Base-by-base conservation (phyloP, 495 filamentous ascomycete species). In the Aspergillus nanangensis region DNA sequence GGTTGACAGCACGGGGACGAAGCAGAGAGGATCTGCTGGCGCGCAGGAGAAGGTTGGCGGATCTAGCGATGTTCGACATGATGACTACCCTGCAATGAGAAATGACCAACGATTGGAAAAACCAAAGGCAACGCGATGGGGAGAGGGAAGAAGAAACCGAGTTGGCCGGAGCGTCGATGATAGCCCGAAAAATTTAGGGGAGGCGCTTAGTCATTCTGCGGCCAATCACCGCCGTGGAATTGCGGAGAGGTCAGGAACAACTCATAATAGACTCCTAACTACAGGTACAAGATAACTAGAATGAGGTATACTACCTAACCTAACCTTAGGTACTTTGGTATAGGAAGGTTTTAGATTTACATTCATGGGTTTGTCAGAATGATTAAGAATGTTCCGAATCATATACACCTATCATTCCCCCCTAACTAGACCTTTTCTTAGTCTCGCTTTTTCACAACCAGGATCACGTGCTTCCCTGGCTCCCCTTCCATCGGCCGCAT, bases 31-130 rank as follows among this genome's bases (percentile, higher is more conserved):
- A 66, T 56, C 83, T 77, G 60, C 81, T 81, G 57, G 81, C 76
- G 70, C 83, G 81, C 61, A 88, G 59, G 54, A 89, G 76, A 52
- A 86, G 82, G 63, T 77, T 78, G 46, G 85, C 55, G 51, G 83
- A 77, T 70, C 84, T 75, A 45, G 80, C 69, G 49, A 84, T 72
- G 56, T 70, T 72, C 58, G 81, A 75, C 83, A 88, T 87, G 52
- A 70, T 82, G 70, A 53, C 44, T 55, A 48, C 55, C 55, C 57
- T 49, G 50, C 50, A 62, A 63, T 50, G 41, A 58, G 55, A 57
- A 56, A 11, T 29, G 51, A 64, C 59, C 49, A 53, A 61, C 46
- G 47, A 66, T 56, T 56, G 48, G 60, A 60, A 63, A 54, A 51
- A 54, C 52, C 62, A 60, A 54, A 69, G 46, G 51, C 53, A 64